Percentiles rank a stretch among this genome's conserved stretches.
Conservation (phyloP, 345 rosid genomes). For the Pugionium dolabratum region DNA sequence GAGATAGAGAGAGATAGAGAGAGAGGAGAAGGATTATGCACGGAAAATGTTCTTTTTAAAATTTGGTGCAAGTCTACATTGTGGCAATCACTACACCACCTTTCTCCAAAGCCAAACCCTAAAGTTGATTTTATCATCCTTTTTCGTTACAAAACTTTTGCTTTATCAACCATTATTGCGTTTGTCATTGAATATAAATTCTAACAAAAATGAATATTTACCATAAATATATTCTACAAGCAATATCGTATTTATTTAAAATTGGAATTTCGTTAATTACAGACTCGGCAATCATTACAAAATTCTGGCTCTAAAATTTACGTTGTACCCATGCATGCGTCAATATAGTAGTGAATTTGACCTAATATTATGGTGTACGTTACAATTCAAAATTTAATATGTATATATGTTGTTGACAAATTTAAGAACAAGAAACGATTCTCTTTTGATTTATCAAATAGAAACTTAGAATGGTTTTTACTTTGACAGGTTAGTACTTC, state of each 20-base stretch:
- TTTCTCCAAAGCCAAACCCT: conserved; percentile 33
- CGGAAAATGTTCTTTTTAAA: conserved; percentile 20
- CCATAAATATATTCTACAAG: neutral
- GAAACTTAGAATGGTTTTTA: neutral
- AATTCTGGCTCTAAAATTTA: too few relatives aligned
- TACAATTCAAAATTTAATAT: too few relatives aligned
- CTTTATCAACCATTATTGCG: conserved; percentile 24
- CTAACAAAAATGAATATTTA: neutral
- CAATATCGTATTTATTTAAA: too few relatives aligned
- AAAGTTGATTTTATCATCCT: conserved; percentile 33
- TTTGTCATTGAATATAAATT: neutral
- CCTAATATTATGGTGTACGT: too few relatives aligned
- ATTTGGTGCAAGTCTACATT: conserved; percentile 34
- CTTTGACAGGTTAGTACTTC: neutral
- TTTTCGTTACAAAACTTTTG: conserved; percentile 12
- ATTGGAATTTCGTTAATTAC: too few relatives aligned
- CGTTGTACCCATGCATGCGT: too few relatives aligned
- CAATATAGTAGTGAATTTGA: too few relatives aligned
- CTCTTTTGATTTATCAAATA: too few relatives aligned
- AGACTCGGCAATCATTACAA: too few relatives aligned
- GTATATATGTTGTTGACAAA: too few relatives aligned
- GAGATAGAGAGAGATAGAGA: too few relatives aligned
- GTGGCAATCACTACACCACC: conserved; percentile 23
- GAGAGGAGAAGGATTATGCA: neutral
- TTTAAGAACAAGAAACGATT: too few relatives aligned